Evolutionary conservation across 257 asterid genomes (phyloP), one percentile per base, ranked within the genome.

Genomic region (Plectranthus barbatus): DNA sequence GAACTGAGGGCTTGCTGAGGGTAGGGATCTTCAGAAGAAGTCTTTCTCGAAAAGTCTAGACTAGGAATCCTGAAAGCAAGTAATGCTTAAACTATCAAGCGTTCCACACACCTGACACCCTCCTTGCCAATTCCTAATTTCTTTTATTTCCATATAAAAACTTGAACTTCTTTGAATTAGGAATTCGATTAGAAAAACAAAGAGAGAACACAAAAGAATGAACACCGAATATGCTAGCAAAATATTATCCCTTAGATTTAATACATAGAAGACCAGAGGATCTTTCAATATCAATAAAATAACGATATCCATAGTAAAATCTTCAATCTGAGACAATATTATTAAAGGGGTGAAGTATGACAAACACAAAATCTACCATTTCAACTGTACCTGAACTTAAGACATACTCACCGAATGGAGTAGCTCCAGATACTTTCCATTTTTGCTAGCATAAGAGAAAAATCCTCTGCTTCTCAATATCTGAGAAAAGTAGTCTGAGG

Each of bases 351-450:
- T 24, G 62, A 67, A 60, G 53, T 33, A 60, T 12, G 19, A 20
- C 47, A 60, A 19, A 45, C 42, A 65, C 24, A 67, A 11, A 56
- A 49, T 11, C 26, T 18, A 33, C 54, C 66, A 69, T 47, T 49
- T 49, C 12, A 31, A 72, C 15, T 39, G 57, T 59, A 49, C 49
- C 53, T 34, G 33, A 34, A 67, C 60, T 44, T 48, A 53, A 50
- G 58, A 56, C 51, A 58, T 48, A 81, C 95, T 86, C 81, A 91
- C 99, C 77, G 82, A 81, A 67, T 70, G 83, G 76, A 93, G 81
- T 79, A 93, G 84, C 61, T 74, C 79, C 78, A 82, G 67, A 76
- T 85, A 90, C 81, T 80, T 90, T 91, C 86, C 72, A 82, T 84
- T 85, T 85, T 77, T 93, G 76, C 83, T 81, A 57, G 95, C 84